A percentile compares a stretch with the other conserved stretches of the same genome.
These are phyloP conservation scores for Pharnaceum exiguum DNA, from an alignment of 148 eudicot genomes.

Conservation along the genomic window DNA sequence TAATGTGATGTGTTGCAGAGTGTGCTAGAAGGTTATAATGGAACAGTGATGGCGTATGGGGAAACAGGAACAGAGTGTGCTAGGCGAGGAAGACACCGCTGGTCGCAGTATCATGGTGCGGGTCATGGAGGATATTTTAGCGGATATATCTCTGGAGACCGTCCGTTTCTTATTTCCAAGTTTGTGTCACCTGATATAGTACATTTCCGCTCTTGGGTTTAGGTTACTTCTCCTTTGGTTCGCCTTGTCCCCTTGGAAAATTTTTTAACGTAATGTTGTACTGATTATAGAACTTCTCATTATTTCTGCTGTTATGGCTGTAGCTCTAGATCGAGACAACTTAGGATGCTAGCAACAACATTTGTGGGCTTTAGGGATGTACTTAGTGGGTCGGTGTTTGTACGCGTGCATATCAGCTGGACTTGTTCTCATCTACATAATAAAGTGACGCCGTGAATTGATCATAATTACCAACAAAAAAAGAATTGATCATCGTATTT, in stretches of 20 bases:
- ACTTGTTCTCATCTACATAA: no score
- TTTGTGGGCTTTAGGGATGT: no score
- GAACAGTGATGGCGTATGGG: constrained; percentile 93
- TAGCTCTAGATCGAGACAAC: constrained; percentile 94
- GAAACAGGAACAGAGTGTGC: constrained; percentile 93
- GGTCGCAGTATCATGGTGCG: constrained; percentile 95
- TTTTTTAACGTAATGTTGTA: neutral
- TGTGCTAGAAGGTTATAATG: constrained; percentile 89
- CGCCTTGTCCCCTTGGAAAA: neutral
- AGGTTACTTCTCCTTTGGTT: neutral
- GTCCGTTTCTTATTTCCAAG: constrained; percentile 87
- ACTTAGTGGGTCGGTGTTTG: no score
- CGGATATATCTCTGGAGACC: constrained; percentile 51
- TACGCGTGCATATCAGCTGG: no score
- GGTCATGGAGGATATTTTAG: constrained; percentile 85
- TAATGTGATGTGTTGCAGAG: constrained; percentile 44
- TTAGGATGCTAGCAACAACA: no score
- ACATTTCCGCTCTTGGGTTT: neutral
- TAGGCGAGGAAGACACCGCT: constrained; percentile 82
- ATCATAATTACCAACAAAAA: no score
- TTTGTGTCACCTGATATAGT: constrained; percentile 13
- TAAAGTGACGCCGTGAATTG: no score
- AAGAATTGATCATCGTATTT: no score
- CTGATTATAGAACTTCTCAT: neutral
- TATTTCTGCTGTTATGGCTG: constrained; percentile 2